A percentile compares a stretch with the other conserved stretches of the same genome.
Evolutionary conservation across 768 basidiomycete genomes (phyloP).

Genomic region (Podaxis rugospora): DNA sequence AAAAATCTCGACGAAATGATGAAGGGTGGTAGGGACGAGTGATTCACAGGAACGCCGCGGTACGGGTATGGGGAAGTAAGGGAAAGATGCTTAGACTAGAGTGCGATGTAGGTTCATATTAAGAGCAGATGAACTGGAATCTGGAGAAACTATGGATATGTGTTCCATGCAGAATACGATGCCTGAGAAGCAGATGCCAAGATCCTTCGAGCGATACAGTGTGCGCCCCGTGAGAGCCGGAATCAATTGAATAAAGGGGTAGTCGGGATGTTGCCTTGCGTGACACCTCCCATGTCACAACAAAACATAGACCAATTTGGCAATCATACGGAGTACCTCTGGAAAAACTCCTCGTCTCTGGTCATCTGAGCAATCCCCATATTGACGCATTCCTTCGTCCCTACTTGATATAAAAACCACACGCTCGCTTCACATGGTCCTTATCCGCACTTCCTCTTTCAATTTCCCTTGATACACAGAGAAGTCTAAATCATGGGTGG

Average conservation of each 20-base stretch:
- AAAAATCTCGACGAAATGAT: conserved; percentile 2
- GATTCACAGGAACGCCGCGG: not conserved
- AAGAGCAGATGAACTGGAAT: not conserved
- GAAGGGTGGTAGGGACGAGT: conserved; percentile 11
- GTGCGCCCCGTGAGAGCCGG: conserved; percentile 12
- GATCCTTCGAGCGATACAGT: not conserved
- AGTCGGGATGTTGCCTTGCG: not conserved
- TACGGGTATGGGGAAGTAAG: not conserved
- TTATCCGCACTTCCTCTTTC: conserved; percentile 27
- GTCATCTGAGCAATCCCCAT: conserved; percentile 29
- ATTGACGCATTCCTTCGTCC: conserved; percentile 13
- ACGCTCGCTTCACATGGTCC: conserved; percentile 20
- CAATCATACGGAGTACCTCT: conserved; percentile 34
- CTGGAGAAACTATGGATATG: not conserved
- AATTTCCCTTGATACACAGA: conserved; percentile 18
- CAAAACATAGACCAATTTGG: not conserved
- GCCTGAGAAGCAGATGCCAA: not conserved
- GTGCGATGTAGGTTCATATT: not conserved
- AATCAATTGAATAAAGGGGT: not conserved
- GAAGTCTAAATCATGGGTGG: conserved; percentile 44
- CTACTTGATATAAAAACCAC: conserved; percentile 28
- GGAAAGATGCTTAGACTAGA: not conserved
- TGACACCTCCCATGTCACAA: not conserved
- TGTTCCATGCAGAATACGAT: not conserved
- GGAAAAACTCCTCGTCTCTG: conserved; percentile 30